Evolutionary conservation across 768 basidiomycete species (phyloP), one percentile per base, ranked within the genome.

Genomic region (Kwoniella pini): DNA sequence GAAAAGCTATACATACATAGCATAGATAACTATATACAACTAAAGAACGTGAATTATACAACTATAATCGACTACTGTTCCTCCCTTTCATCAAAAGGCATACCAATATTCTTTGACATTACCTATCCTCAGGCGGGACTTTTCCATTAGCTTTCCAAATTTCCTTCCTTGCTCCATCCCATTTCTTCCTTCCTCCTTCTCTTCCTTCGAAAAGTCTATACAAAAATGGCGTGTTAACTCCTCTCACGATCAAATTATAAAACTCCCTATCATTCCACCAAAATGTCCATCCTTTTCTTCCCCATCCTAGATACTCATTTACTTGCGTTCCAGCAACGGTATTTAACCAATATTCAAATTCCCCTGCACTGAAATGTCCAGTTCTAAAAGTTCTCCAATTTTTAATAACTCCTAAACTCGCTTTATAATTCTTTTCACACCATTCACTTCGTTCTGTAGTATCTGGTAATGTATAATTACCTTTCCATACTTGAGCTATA

Each of bases 221-320:
- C 22, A 53, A 43, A 19, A 26, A 15, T 10, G 62, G 62, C 21
- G 62, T 52, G 24, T 54, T 49, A 11, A 64, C 43, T 2, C 62
- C 57, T 31, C 49, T 45, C 40, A 54, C 22, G n/a, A 64, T 3
- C 19, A 59, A 21, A 26, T 31, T 27, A 46, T 54, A 64, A 19
- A 64, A 45, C 19, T 54, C 54, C 13, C 44, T 13, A 21, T 64
- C 21, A 3, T 21, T 44, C 57, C 56, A 64, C 57, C 62, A 64
- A 36, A 58, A 64, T 31, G 30, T 54, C 56, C 56, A 58, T 10
- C 27, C 62, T 27, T 45, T 31, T 44, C 51, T 46, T 22, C 62
- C 57, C 62, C 62, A 64, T 22, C 62, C 57, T 6, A 59, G 43
- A 9, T 51, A 36, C 57, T 64, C 62, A n/a, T 57, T 52, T 9